Evolutionary conservation across 2,329 filamentous ascomycete species (phyloP), one percentile per base, ranked within the genome.

Genomic region (Cladosporium sp.): DNA sequence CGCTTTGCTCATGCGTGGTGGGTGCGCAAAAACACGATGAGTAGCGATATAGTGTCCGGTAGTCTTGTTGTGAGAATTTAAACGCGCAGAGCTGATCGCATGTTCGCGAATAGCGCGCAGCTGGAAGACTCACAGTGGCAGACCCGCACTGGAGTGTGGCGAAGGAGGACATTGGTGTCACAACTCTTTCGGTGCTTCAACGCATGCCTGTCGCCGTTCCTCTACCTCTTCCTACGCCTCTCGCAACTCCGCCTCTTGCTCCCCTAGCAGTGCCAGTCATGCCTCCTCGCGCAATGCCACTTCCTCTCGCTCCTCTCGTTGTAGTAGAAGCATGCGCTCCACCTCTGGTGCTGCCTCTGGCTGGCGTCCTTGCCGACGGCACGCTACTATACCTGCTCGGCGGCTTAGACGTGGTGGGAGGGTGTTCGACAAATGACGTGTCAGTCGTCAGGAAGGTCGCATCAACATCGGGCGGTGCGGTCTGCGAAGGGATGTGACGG

Each of bases 391-490:
- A 77, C 60, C 73, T 79, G 60, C 69, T 73, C 4, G 73, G 71
- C 1, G 74, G 70, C 67, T 82, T 84, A 30, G 76, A 78, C 38
- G 81, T 82, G 4, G 73, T 75, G 3, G 82, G 82, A 7, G 92
- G 92, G 67, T 96, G 90, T 36, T 96, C 91, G 58, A 96, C 85
- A 69, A 96, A 97, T 1, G 90, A 90, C 5, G 88, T 95, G 70
- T 96, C 92, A 11, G 90, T 96, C 22, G 92, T 96, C 82, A 97
- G 84, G 69, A 96, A 96, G 0, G 92, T 96, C 54, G 88, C 89
- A 66, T 97, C 56, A n/a, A 59, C 50, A 20, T 59, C 56, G 5
- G 56, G 38, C 14, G 47, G 47, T 8, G 56, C 56, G 30, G 56
- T 47, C 30, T 51, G 47, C 28, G 56, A 37, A 15, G 42, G 54